Evolutionary conservation across 2,329 filamentous ascomycete species (phyloP).

Genomic region (Aspergillus intermedius): DNA sequence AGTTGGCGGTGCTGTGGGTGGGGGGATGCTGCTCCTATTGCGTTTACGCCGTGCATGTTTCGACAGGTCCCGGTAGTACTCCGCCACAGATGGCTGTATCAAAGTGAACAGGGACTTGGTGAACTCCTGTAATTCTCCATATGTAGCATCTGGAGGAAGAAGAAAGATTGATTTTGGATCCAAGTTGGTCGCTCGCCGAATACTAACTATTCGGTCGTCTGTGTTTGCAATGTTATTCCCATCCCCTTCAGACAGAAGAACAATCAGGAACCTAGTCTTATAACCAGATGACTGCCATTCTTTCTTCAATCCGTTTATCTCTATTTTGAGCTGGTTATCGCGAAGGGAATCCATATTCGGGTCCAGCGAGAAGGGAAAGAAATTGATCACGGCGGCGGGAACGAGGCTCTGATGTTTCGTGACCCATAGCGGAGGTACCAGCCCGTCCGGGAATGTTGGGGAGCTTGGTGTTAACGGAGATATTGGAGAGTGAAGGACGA

Average conservation of each 20-base stretch:
- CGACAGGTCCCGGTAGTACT: slow-evolving; percentile 92
- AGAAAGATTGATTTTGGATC: slow-evolving; percentile 84
- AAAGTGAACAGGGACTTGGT: slow-evolving; percentile 65
- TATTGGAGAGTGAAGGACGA: slow-evolving; percentile 78
- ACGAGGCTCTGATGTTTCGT: slow-evolving; percentile 81
- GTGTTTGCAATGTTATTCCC: slow-evolving; percentile 54
- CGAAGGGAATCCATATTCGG: slow-evolving; percentile 66
- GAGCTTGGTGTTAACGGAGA: slow-evolving; percentile 83
- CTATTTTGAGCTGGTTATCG: slow-evolving; percentile 80
- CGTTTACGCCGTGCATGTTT: slow-evolving; percentile 87
- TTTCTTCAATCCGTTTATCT: slow-evolving; percentile 71
- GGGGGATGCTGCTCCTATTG: slow-evolving; percentile 67
- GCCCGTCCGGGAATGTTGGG: slow-evolving; percentile 78
- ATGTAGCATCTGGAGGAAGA: slow-evolving; percentile 65
- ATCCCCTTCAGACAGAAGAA: slow-evolving; percentile 69
- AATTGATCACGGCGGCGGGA: slow-evolving; percentile 72
- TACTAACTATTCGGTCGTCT: slow-evolving; percentile 71
- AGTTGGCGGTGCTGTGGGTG: slow-evolving; percentile 75
- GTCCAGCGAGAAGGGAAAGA: slow-evolving; percentile 71
- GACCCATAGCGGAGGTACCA: slow-evolving; percentile 76
- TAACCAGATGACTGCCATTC: slow-evolving; percentile 56
- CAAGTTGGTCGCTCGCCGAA: slow-evolving; percentile 70
- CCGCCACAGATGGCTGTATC: slow-evolving; percentile 67
- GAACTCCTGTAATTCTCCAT: slow-evolving; percentile 65
- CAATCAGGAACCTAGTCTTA: slow-evolving; percentile 69